Evolutionary conservation across 441 rosid genomes (phyloP), one percentile per base, ranked within the genome.

Genomic region (Hura crepitans): DNA sequence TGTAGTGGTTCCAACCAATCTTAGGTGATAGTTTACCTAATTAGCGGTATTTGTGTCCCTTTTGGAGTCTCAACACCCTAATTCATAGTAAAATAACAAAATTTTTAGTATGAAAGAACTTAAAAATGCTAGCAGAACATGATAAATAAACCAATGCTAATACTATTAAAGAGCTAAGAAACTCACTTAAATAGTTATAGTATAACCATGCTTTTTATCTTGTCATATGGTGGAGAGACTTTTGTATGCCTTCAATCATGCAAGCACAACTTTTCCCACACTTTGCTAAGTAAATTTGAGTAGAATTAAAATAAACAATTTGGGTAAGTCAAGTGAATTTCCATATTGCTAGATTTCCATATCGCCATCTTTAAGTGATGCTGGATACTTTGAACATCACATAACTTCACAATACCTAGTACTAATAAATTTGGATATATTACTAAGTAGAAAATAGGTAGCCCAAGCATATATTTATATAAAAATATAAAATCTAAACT

Each of bases 1-100:
- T 96, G 62, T 87, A 86, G 68, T 88, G 83, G 83, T 92, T 90
- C 97, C 96, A 92, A 60, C 96, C 92, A n/a, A 90, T 93, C 83
- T 90, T 85, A n/a, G 92, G 86, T 28, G 98, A 90, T 7, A 90
- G 84, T 5, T 72, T 70, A 6, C 96, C 97, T 82, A 92, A 72
- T 42, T 87, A 72, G 75, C 93, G 84, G 77, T 92, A 84, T 53
- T 88, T 89, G 78, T 88, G 94, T 1, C 92, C 96, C 76, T 76
- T 85, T 74, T 86, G 94, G 78, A 89, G 94, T 86, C 97, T 90
- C 93, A 92, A 81, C 25, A 90, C 96, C 86, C 93, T 91, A 73
- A n/a, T 50, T 62, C 64, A 27, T 18, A 47, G 54, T 3, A 50
- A 45, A 51, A 49, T 42, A 10, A 13, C 2, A 0, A 57, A 69